Evolutionary conservation across 345 rosid species (phyloP).

Genomic region (Nephelium lappaceum): DNA sequence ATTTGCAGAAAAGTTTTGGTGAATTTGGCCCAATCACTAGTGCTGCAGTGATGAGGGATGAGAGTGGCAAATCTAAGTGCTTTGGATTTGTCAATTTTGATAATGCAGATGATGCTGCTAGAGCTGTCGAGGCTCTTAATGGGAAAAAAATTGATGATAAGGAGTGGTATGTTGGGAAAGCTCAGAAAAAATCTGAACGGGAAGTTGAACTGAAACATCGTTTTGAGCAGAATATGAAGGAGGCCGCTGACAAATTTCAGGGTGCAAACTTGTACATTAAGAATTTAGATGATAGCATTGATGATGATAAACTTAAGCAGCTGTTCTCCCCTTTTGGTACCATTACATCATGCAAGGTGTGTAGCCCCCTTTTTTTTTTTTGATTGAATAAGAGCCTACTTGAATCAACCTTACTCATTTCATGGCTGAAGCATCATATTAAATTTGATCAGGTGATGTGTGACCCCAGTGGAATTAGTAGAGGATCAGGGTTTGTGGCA

Average conservation of each 20-base stretch:
- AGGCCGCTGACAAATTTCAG: conserved; percentile 82
- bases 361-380: conserved; percentile 11
- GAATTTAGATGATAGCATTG: conserved; percentile 79
- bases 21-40: conserved; percentile 86
- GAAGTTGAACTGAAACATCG: conserved; percentile 63
- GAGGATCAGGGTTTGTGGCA: conserved; percentile 84
- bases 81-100: conserved; percentile 98
- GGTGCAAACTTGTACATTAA: conserved; percentile 86
- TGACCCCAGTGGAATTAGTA: conserved; percentile 74
- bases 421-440: conserved; percentile 8
- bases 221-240: conserved; percentile 82
- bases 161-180: conserved; percentile 95
- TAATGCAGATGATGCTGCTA: conserved; percentile 83
- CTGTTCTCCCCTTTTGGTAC: conserved; percentile 74
- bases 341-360: conserved; percentile 91
- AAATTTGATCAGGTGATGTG: conserved; percentile 66
- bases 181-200: conserved; percentile 88
- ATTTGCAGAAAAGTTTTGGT: conserved; percentile 64
- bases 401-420: background rate
- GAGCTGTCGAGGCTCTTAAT: conserved; percentile 82
- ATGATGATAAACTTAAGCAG: conserved; percentile 88
- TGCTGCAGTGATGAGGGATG: conserved; percentile 84
- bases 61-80: conserved; percentile 79
- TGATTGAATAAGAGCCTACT: background rate
- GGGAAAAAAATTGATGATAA: conserved; percentile 77